Conservation (phyloP, 2,329 filamentous ascomycete genomes). For the Colletotrichum sidae region DNA sequence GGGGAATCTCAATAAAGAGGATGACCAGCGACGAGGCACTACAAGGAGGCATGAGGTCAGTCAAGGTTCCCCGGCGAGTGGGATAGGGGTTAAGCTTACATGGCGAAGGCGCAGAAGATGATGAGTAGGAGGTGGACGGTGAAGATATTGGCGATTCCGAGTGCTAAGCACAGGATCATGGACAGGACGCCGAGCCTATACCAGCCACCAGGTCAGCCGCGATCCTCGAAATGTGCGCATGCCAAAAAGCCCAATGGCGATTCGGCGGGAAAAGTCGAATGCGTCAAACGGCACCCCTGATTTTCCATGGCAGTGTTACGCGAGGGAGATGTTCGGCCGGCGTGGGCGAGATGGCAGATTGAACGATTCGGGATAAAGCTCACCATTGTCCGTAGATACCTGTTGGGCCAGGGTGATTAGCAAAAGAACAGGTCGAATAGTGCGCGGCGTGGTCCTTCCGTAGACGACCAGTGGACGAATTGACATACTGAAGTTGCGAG, state of each 20-base stretch:
- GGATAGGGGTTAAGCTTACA: conserved; percentile 56
- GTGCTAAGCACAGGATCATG: conserved; percentile 77
- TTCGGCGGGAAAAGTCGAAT: not conserved
- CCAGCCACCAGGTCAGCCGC: conserved; percentile 37
- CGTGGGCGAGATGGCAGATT: not conserved
- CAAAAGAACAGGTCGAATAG: conserved; percentile 14
- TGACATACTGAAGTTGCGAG: conserved; percentile 78
- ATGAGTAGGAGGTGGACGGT: conserved; percentile 61
- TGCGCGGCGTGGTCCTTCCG: not conserved
- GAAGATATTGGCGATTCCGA: conserved; percentile 77
- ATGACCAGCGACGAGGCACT: conserved; percentile 80
- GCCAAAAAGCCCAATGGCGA: not conserved
- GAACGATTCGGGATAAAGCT: conserved; percentile 42
- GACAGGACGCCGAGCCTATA: conserved; percentile 75
- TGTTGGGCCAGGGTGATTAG: conserved; percentile 52
- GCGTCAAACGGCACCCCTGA: not conserved
- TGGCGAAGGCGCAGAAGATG: conserved; percentile 63
- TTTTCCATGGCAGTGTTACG: no score
- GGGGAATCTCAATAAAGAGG: conserved; percentile 89
- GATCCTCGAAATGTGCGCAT: conserved; percentile 11
- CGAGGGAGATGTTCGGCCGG: conserved; percentile 1
- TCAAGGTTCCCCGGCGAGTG: not conserved
- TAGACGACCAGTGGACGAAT: conserved; percentile 30
- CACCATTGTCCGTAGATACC: conserved; percentile 83
- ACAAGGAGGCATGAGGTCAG: conserved; percentile 9